A percentile compares a stretch with the other conserved stretches of the same genome.
These are phyloP conservation scores for Cladosporium sp. DNA, from an alignment of 2,329 filamentous ascomycete genomes.

Conservation along the genomic window DNA sequence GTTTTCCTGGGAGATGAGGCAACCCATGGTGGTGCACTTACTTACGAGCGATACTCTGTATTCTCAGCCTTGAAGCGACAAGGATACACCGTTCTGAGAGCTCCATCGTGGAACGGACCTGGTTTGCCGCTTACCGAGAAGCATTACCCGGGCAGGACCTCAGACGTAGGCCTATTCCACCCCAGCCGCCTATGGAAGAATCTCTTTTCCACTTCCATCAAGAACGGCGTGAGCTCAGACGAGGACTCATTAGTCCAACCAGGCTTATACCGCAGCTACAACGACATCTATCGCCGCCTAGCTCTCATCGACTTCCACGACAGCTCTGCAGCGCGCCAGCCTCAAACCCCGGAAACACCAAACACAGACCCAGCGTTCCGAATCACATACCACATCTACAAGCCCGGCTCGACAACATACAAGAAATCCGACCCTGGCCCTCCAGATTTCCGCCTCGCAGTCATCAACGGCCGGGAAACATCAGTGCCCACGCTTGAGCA, in stretches of 20 bases:
- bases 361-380: slow-evolving; percentile 54
- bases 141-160: slow-evolving; percentile 25
- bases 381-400: slow-evolving; percentile 79
- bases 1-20: slow-evolving; percentile 69
- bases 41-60: slow-evolving; percentile 79
- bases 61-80: slow-evolving; percentile 77
- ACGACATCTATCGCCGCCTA: slow-evolving; percentile 70
- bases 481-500: slow-evolving; percentile 68
- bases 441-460: slow-evolving; percentile 80
- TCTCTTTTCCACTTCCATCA: slow-evolving; percentile 13
- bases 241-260: slow-evolving; percentile 39
- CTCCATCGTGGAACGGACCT: slow-evolving; percentile 43
- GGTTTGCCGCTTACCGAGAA: slow-evolving; percentile 20
- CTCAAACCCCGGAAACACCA: slow-evolving; percentile 20
- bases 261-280: slow-evolving; percentile 52
- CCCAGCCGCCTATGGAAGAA: slow-evolving; percentile 15
- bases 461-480: slow-evolving; percentile 70
- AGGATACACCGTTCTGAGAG: slow-evolving; percentile 76
- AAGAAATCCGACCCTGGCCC: slow-evolving; percentile 72
- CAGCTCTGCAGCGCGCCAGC: slow-evolving; percentile 38
- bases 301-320: slow-evolving; percentile 68
- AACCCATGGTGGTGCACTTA: slow-evolving; percentile 46
- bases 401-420: slow-evolving; percentile 60
- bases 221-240: background rate
- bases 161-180: slow-evolving; percentile 33